Conservation (phyloP, 2,329 filamentous ascomycete species). For the Aspergillus terreus region DNA sequence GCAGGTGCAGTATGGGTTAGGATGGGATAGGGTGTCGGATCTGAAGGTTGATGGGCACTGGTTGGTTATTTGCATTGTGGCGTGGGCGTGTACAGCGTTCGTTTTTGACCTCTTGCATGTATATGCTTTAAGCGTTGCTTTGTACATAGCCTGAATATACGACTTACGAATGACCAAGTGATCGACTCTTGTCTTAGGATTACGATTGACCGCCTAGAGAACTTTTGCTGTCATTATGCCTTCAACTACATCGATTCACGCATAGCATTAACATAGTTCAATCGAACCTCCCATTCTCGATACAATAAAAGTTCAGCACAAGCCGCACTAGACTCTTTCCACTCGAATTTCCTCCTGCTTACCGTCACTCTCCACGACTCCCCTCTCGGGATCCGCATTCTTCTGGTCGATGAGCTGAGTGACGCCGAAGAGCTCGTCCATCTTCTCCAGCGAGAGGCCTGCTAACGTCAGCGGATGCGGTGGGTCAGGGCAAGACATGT, state of each 20-base stretch:
- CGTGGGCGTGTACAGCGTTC: neutral
- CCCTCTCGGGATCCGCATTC: conserved; percentile 16
- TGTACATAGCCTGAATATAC: conserved; percentile 2
- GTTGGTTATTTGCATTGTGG: neutral
- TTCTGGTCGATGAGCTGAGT: conserved; percentile 41
- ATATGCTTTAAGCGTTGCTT: neutral
- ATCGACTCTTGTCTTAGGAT: too few relatives aligned
- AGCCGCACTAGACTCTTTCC: conserved; percentile 4
- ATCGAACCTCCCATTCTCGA: too few relatives aligned
- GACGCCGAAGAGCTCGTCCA: conserved; percentile 64
- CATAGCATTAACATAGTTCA: too few relatives aligned
- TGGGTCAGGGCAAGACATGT: neutral
- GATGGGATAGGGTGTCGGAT: neutral
- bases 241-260: too few relatives aligned
- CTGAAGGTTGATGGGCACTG: neutral
- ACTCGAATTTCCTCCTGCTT: conserved; percentile 9
- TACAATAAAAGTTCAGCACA: neutral
- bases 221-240: too few relatives aligned
- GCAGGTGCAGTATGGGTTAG: neutral
- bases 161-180: conserved; percentile 1
- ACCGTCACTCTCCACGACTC: neutral
- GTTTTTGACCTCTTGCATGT: neutral
- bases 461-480: neutral
- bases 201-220: too few relatives aligned
- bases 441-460: conserved; percentile 57